phyloP scores from a whole-genome alignment of 2,329 filamentous ascomycete species.

The Colletotrichum orchidophilum region DNA sequence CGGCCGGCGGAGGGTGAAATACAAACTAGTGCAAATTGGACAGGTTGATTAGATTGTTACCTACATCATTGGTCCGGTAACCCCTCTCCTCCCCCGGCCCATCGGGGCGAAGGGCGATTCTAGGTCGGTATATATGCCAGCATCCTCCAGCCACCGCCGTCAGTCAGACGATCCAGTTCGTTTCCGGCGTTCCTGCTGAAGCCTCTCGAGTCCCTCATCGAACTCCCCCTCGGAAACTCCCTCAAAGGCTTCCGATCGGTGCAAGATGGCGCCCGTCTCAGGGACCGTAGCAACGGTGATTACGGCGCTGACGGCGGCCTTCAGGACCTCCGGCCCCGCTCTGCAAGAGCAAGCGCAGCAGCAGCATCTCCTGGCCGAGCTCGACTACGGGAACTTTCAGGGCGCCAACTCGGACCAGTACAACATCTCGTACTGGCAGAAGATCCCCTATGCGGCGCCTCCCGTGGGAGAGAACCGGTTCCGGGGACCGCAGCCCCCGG shows the following conservation, averaged over 20 bases:
- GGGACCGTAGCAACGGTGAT: constrained; percentile 3
- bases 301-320: constrained; percentile 1
- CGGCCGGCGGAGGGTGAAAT: not conserved
- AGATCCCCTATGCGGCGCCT: constrained; percentile 69
- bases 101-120: not conserved
- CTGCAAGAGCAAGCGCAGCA: constrained; percentile 14
- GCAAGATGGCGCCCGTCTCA: constrained; percentile 14
- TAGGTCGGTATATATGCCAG: not conserved
- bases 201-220: not conserved
- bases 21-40: not conserved
- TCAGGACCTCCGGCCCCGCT: constrained; percentile 3
- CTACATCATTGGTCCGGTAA: not conserved
- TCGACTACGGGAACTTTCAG: constrained; percentile 62
- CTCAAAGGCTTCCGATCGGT: not conserved
- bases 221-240: not conserved
- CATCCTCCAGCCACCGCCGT: not conserved
- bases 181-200: not conserved
- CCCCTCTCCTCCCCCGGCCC: not conserved
- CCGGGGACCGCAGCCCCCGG: constrained; percentile 66
- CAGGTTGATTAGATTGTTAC: not conserved
- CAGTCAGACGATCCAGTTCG: not conserved
- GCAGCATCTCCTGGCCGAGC: constrained; percentile 32
- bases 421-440: constrained; percentile 68
- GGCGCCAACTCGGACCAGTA: constrained; percentile 61
- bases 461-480: constrained; percentile 67